These are phyloP conservation scores for Scutellaria baicalensis DNA, from an alignment of 257 asterid genomes.

Conservation along the genomic window DNA sequence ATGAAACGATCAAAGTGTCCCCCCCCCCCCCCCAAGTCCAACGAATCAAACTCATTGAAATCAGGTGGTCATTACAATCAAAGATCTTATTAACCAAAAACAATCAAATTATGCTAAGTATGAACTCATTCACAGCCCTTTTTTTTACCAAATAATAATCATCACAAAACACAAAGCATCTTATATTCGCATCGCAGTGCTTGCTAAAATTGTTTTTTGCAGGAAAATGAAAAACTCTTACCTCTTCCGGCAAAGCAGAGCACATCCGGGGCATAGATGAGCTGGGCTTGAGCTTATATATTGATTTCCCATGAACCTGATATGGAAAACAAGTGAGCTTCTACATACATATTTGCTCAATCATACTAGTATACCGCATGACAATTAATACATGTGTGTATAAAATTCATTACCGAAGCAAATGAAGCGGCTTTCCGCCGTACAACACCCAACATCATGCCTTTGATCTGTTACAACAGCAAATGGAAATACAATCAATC, in stretches of 20 bases:
- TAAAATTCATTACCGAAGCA: slow-evolving; percentile 34
- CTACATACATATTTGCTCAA: background rate
- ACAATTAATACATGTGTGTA: too few species aligned
- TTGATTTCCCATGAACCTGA: slow-evolving; percentile 52
- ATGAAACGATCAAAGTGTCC: background rate
- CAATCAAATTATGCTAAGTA: background rate
- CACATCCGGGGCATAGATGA: slow-evolving; percentile 28
- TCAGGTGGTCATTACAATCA: background rate
- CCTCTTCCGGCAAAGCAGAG: slow-evolving; percentile 46
- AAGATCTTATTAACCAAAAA: background rate
- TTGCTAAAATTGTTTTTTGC: background rate
- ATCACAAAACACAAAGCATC: background rate
- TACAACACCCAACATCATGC: slow-evolving; percentile 71
- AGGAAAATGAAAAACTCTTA: slow-evolving; percentile 13
- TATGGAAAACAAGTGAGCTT: slow-evolving; percentile 9
- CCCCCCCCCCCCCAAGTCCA: background rate
- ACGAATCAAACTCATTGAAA: background rate
- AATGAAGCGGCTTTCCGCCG: slow-evolving; percentile 74
- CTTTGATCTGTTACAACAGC: slow-evolving; percentile 30
- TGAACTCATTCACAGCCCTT: background rate
- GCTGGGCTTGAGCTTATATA: slow-evolving; percentile 33
- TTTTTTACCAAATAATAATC: background rate
- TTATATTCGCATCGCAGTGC: background rate
- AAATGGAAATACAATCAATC: slow-evolving; percentile 5
- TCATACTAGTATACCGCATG: background rate